phyloP scores from a whole-genome alignment of 2,329 filamentous ascomycete species.

The Sordariomycetes sp. region DNA sequence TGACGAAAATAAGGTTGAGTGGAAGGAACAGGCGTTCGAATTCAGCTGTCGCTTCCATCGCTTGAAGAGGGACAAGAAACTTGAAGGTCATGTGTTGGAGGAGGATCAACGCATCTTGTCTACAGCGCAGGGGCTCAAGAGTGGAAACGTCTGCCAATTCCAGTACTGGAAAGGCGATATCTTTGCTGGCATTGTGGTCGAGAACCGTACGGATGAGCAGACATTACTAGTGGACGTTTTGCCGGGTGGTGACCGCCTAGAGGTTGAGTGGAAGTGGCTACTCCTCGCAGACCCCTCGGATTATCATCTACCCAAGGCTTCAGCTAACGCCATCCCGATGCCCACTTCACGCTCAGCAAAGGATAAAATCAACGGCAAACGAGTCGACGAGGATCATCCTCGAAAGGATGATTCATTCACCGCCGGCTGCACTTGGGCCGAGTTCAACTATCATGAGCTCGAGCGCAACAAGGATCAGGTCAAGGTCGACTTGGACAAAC shows the following conservation, averaged over 20 bases:
- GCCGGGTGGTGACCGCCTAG: slow-evolving; percentile 68
- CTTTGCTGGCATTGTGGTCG: slow-evolving; percentile 79
- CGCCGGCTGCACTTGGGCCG: slow-evolving; percentile 65
- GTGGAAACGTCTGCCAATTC: slow-evolving; percentile 75
- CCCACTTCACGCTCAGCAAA: slow-evolving; percentile 53
- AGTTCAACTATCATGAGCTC: slow-evolving; percentile 61
- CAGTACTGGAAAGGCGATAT: slow-evolving; percentile 81
- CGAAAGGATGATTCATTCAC: slow-evolving; percentile 58
- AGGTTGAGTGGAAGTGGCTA: slow-evolving; percentile 80
- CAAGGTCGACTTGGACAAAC: slow-evolving; percentile 63
- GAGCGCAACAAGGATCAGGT: slow-evolving; percentile 46
- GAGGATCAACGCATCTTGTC: slow-evolving; percentile 58
- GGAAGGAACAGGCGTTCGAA: slow-evolving; percentile 84
- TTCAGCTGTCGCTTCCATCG: slow-evolving; percentile 94
- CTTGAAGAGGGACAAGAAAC: slow-evolving; percentile 72
- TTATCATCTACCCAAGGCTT: slow-evolving; percentile 65
- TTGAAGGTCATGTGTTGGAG: slow-evolving; percentile 61
- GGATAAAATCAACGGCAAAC: slow-evolving; percentile 59
- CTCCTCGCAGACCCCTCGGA: slow-evolving; percentile 63
- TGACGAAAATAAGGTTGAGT: slow-evolving; percentile 83
- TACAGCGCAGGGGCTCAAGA: slow-evolving; percentile 58
- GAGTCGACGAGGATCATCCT: slow-evolving; percentile 51
- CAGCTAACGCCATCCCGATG: slow-evolving; percentile 61
- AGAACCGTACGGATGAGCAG: slow-evolving; percentile 70
- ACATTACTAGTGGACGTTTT: slow-evolving; percentile 73